Evolutionary conservation across 1,284 basidiomycete species (phyloP).

Genomic region (Papiliotrema flavescens): DNA sequence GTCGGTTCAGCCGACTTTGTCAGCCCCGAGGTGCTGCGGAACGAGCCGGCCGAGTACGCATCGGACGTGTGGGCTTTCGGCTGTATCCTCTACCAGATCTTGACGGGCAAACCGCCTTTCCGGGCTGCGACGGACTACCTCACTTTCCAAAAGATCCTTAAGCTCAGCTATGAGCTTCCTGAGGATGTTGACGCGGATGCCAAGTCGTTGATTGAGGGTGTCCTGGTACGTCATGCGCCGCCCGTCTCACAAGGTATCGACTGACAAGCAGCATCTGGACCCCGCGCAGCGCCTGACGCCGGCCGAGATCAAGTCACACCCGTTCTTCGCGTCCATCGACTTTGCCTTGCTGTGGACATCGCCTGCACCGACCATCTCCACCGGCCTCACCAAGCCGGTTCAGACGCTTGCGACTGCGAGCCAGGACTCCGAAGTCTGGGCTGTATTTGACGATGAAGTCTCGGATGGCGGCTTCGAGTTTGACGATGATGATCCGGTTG

Average conservation of each 20-base stretch:
- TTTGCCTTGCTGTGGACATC: constrained; percentile 72
- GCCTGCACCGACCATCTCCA: constrained; percentile 45
- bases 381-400: constrained; percentile 43
- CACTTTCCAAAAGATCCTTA: constrained; percentile 57
- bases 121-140: constrained; percentile 57
- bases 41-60: constrained; percentile 55
- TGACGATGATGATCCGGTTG: constrained; percentile 16
- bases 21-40: constrained; percentile 81
- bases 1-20: constrained; percentile 97
- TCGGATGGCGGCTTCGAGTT: constrained; percentile 35
- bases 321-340: constrained; percentile 67
- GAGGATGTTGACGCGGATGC: constrained; percentile 52
- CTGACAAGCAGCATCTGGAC: constrained; percentile 52
- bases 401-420: constrained; percentile 19
- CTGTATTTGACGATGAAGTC: constrained; percentile 41
- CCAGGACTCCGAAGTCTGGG: constrained; percentile 37
- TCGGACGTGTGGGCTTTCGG: constrained; percentile 59
- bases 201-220: constrained; percentile 48
- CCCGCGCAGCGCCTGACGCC: constrained; percentile 61
- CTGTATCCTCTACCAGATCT: constrained; percentile 56
- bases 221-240: constrained; percentile 40
- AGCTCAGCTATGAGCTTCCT: constrained; percentile 52
- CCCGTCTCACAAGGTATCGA: too few relatives aligned
- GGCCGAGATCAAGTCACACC: constrained; percentile 64
- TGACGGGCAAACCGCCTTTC: constrained; percentile 56